phyloP scores from a whole-genome alignment of 352 stramenopile species.

The Globisporangium uncinulatum region DNA sequence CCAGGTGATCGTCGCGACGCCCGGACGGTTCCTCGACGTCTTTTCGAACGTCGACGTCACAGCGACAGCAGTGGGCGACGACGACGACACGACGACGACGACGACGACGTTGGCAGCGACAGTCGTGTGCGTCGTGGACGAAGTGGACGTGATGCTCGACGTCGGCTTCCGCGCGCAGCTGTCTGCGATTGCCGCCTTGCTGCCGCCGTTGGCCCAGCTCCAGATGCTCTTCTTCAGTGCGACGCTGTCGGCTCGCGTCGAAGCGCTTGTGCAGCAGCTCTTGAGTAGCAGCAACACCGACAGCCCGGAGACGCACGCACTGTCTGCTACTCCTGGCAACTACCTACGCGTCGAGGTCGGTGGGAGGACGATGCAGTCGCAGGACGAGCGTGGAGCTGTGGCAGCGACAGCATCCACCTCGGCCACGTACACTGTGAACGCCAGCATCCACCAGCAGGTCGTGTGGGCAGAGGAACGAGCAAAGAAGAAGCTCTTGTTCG shows the following conservation, averaged over 20 bases:
- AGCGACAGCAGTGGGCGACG: not conserved
- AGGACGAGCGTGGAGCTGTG: not conserved
- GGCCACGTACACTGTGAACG: constrained; percentile 20
- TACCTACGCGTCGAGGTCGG: constrained; percentile 34
- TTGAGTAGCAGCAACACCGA: not conserved
- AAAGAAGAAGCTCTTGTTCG: constrained; percentile 59
- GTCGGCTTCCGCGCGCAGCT: constrained; percentile 50
- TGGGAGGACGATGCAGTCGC: constrained; percentile 3
- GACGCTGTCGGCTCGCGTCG: constrained; percentile 38
- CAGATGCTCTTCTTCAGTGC: constrained; percentile 64
- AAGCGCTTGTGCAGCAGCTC: constrained; percentile 31
- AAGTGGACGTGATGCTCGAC: constrained; percentile 73
- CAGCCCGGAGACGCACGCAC: not conserved
- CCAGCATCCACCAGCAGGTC: constrained; percentile 28
- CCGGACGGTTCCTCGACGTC: constrained; percentile 56
- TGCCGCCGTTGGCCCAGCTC: constrained; percentile 17
- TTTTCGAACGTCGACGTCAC: constrained; percentile 9
- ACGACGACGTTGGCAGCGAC: constrained; percentile 20
- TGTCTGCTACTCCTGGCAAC: not conserved
- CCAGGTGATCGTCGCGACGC: constrained; percentile 62
- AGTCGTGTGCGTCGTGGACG: constrained; percentile 58
- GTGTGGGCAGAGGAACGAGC: constrained; percentile 46
- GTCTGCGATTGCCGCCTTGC: constrained; percentile 32
- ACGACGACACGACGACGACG: not conserved
- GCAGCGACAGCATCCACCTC: not conserved